These are phyloP conservation scores for Cetraspora pellucida DNA, from an alignment of 192 early-diverging fungal species.

Conservation along the genomic window DNA sequence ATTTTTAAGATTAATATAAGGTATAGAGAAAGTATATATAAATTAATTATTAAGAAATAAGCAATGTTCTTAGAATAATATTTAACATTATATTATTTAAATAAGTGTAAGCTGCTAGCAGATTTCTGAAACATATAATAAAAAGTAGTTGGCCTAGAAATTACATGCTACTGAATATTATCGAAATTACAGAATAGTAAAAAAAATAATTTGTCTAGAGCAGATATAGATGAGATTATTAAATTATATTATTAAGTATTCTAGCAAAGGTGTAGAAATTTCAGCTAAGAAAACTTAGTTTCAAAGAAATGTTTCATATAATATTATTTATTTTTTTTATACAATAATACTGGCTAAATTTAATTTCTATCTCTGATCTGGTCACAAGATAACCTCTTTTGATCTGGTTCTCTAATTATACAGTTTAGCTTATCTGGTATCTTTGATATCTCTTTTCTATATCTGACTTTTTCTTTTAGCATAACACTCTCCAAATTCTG, in stretches of 20 bases:
- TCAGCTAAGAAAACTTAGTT: background rate
- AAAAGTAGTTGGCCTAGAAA: too few species aligned
- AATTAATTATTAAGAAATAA: constrained; percentile 8
- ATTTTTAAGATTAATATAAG: background rate
- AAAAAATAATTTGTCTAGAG: constrained; percentile 12
- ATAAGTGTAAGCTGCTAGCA: background rate
- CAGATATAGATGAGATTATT: constrained; percentile 18
- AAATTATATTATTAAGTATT: constrained; percentile 22
- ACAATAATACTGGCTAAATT: constrained; percentile 14
- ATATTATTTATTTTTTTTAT: constrained; percentile 4
- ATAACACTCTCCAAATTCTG: background rate
- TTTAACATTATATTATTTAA: background rate
- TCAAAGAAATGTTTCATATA: too few species aligned
- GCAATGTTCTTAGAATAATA: constrained; percentile 13
- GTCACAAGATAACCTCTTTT: too few species aligned
- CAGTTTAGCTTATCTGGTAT: too few species aligned
- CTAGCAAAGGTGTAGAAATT: background rate
- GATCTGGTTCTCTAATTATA: too few species aligned
- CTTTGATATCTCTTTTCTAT: too few species aligned
- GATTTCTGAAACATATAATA: constrained; percentile 6
- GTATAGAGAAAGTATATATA: background rate
- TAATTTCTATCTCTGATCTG: constrained; percentile 15
- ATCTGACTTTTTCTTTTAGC: background rate
- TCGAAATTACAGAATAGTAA: background rate
- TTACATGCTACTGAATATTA: background rate